A percentile compares a stretch with the other conserved stretches of the same genome.
phyloP scores from a whole-genome alignment of 2,329 filamentous ascomycete genomes.

The Acrodontium crateriforme region DNA sequence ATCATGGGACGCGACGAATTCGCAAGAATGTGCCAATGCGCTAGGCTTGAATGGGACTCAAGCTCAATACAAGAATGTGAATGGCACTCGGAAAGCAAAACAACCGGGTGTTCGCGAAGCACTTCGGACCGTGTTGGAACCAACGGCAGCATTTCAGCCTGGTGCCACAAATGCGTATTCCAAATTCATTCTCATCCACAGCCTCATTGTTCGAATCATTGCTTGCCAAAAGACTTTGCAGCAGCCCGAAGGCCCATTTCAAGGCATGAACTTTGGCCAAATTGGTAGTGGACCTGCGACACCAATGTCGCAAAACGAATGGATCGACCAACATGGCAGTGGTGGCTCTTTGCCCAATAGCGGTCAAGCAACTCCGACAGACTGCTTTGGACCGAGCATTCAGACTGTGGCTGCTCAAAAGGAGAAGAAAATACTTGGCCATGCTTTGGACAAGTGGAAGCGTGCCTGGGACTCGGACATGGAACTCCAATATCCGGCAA shows the following conservation, averaged over 20 bases:
- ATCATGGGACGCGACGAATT: constrained; percentile 53
- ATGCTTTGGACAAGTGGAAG: constrained; percentile 59
- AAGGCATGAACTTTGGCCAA: constrained; percentile 15
- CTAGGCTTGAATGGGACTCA: constrained; percentile 48
- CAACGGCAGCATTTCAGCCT: constrained; percentile 45
- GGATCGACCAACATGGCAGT: constrained; percentile 34
- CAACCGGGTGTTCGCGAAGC: constrained; percentile 52
- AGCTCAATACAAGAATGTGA: constrained; percentile 44
- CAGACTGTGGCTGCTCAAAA: constrained; percentile 36
- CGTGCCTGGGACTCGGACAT: constrained; percentile 58
- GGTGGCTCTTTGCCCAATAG: constrained; percentile 19
- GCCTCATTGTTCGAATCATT: constrained; percentile 50
- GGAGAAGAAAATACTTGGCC: constrained; percentile 32
- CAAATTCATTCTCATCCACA: constrained; percentile 62
- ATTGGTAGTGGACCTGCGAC: constrained; percentile 37
- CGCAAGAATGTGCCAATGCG: constrained; percentile 48
- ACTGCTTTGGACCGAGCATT: constrained; percentile 27
- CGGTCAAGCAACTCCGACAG: constrained; percentile 30
- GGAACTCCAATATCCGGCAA: constrained; percentile 49
- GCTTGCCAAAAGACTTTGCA: constrained; percentile 29
- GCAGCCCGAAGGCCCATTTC: constrained; percentile 13
- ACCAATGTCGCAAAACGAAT: constrained; percentile 46
- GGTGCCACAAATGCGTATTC: constrained; percentile 57
- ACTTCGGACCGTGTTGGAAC: constrained; percentile 47
- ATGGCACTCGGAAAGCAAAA: constrained; percentile 48